These are phyloP conservation scores for Ambrosia artemisiifolia DNA, from an alignment of 129 eudicot genomes.

Conservation along the genomic window DNA sequence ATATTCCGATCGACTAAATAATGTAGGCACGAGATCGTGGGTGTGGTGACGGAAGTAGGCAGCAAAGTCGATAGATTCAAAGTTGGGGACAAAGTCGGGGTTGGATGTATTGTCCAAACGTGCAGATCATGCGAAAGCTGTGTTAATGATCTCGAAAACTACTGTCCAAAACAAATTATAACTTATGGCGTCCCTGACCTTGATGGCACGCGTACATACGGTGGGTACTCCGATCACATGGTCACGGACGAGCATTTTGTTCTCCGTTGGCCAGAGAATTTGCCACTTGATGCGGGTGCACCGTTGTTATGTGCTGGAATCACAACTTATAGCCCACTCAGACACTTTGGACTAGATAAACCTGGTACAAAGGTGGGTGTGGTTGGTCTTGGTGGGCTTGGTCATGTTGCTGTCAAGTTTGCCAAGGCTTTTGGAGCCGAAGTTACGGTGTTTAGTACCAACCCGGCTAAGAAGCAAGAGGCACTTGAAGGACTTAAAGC, in stretches of 20 bases:
- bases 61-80: constrained; percentile 37
- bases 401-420: constrained; percentile 39
- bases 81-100: constrained; percentile 47
- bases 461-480: constrained; percentile 24
- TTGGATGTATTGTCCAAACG: constrained; percentile 40
- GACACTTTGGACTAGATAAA: constrained; percentile 36
- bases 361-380: constrained; percentile 34
- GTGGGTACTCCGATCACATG: constrained; percentile 44
- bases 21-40: constrained; percentile 50
- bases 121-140: constrained; percentile 41
- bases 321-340: constrained; percentile 42
- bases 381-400: constrained; percentile 44
- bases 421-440: constrained; percentile 43
- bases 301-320: constrained; percentile 42
- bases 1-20: background rate
- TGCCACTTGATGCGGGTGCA: constrained; percentile 37
- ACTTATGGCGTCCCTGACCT: constrained; percentile 10
- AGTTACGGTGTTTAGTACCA: constrained; percentile 37
- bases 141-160: constrained; percentile 35
- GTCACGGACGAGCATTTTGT: constrained; percentile 41
- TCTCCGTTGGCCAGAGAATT: constrained; percentile 29
- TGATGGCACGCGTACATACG: constrained; percentile 34
- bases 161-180: constrained; percentile 28
- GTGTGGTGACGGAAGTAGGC: constrained; percentile 50
- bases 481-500: constrained; percentile 36